phyloP scores from a whole-genome alignment of 108 stramenopile genomes.

The Nannochloropsis gaditana region DNA sequence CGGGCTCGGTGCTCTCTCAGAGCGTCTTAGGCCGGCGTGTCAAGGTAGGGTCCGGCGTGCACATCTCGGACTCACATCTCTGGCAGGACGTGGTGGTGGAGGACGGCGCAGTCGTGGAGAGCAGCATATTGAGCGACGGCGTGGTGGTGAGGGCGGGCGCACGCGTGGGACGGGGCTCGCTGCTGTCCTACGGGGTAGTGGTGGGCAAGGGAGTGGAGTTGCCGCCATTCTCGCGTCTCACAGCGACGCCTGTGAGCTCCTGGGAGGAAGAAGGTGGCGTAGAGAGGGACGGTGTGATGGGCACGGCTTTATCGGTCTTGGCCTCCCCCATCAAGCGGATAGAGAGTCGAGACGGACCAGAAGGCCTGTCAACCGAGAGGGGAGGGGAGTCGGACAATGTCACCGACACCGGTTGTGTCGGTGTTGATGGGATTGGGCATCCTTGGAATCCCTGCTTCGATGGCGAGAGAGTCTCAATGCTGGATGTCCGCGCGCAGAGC shows the following conservation, averaged over 20 bases:
- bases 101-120: conserved; percentile 61
- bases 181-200: conserved; percentile 75
- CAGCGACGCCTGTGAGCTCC: conserved; percentile 28
- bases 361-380: neutral
- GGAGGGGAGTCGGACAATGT: neutral
- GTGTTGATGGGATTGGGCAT: neutral
- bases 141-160: conserved; percentile 63
- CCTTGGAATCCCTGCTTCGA: neutral
- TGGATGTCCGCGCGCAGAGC: conserved; percentile 76
- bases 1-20: conserved; percentile 37
- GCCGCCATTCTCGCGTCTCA: conserved; percentile 76
- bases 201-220: conserved; percentile 68
- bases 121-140: conserved; percentile 67
- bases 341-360: neutral
- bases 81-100: conserved; percentile 70
- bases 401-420: neutral
- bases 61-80: conserved; percentile 66
- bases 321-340: neutral
- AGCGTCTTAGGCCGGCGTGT: conserved; percentile 68
- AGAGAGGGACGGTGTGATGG: neutral
- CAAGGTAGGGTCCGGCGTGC: conserved; percentile 46
- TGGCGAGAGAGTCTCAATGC: conserved; percentile 65
- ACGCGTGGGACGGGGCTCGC: conserved; percentile 67
- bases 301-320: neutral
- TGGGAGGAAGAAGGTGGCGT: neutral